phyloP scores from a whole-genome alignment of 1,284 basidiomycete genomes.

The Pseudozyma thailandica region DNA sequence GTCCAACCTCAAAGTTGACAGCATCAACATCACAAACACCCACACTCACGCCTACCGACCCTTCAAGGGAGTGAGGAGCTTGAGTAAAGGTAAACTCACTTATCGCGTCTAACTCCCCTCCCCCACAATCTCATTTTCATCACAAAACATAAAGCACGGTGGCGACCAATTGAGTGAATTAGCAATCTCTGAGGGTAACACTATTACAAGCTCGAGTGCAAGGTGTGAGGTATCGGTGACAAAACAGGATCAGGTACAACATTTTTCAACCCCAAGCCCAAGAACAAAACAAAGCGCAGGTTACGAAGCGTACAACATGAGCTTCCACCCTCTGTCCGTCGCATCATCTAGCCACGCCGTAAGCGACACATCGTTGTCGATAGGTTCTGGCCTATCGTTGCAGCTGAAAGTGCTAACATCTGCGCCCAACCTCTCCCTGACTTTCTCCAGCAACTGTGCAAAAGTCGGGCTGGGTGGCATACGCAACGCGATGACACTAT shows the following conservation, averaged over 20 bases:
- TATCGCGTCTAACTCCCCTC: conserved; percentile 35
- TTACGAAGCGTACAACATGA: conserved; percentile 81
- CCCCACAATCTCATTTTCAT: too few species aligned
- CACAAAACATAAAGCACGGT: too few species aligned
- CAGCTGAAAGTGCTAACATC: conserved; percentile 74
- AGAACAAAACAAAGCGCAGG: neutral
- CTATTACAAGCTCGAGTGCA: neutral
- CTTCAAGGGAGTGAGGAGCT: conserved; percentile 75
- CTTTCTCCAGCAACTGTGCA: conserved; percentile 87
- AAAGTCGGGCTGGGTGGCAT: conserved; percentile 92
- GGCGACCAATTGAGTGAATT: too few species aligned
- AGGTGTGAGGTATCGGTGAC: conserved; percentile 13
- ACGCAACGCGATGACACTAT: conserved; percentile 96
- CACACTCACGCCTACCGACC: conserved; percentile 69
- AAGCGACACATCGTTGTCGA: conserved; percentile 77
- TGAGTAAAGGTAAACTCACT: conserved; percentile 62
- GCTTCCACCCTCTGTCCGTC: conserved; percentile 79
- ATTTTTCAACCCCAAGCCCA: neutral
- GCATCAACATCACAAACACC: conserved; percentile 78
- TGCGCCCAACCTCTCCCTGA: conserved; percentile 82
- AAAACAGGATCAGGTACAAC: neutral
- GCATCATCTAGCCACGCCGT: conserved; percentile 77
- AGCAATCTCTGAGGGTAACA: too few species aligned
- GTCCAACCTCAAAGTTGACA: conserved; percentile 83
- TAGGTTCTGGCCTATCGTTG: conserved; percentile 73